Evolutionary conservation across 108 stramenopile species (phyloP), one percentile per base, ranked within the genome.

Genomic region (Fragilariopsis cylindrus): DNA sequence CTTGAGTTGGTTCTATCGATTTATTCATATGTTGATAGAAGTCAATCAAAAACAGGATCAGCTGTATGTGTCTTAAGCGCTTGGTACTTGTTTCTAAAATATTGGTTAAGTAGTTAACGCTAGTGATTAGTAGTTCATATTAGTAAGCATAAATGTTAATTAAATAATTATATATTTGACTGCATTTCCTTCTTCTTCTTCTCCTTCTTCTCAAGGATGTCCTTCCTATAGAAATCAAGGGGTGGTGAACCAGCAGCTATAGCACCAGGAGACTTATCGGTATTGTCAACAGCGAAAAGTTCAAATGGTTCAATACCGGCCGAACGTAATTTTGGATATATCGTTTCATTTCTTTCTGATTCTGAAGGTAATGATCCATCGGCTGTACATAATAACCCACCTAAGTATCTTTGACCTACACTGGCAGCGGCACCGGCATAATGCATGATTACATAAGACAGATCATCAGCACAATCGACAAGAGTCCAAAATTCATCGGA

Each of bases 401-500:
- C 98, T 7, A 93, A 52, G 81, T 98, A 98, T 45, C 83, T 53
- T 19, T 96, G 95, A 11, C 98, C 98, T 4, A 95, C 98, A 4
- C 84, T 86, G 13, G 81, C 67, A 4, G 98, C 98, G 0, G 98
- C 98, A 41, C 98, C 98, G 7, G 94, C 83, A 71, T 98, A 98
- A 81, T 96, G 96, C 70, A 98, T 92, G 11, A 96, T 90, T 54
- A 86, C 82, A 90, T 94, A 97, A 9, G 81, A 81, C 56, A 98
- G 86, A 75, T 98, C 98, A 66, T 98, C 97, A 5, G 97, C 92
- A 16, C 77, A 89, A 48, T 85, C 97, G 40, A 96, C 87, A 12
- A 94, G 93, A 0, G 94, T 93, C 98, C 98, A 98, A 70, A 88
- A 90, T 72, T 98, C 98, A 42, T 96, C 77, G 48, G 79, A 80